Percentiles rank a stretch among this genome's conserved stretches.
phyloP scores from a whole-genome alignment of 2,329 filamentous ascomycete genomes.

The Fusarium domesticum region DNA sequence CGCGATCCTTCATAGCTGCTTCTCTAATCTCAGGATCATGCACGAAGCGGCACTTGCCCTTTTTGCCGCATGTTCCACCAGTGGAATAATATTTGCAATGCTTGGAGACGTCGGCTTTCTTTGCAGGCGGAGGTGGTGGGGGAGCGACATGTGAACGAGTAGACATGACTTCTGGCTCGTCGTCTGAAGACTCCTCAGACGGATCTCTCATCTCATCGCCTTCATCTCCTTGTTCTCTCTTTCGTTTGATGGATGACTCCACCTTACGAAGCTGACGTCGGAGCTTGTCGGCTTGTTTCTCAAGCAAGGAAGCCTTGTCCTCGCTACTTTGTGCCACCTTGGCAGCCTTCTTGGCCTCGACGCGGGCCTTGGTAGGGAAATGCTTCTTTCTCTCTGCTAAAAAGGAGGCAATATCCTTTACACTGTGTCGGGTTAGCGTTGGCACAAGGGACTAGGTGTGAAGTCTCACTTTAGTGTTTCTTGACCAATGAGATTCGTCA shows the following conservation, averaged over 20 bases:
- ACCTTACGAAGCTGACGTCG: slow-evolving; percentile 65
- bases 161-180: slow-evolving; percentile 58
- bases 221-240: slow-evolving; percentile 65
- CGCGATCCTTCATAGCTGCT: slow-evolving; percentile 61
- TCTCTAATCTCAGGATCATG: slow-evolving; percentile 63
- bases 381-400: slow-evolving; percentile 75
- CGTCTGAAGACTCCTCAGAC: slow-evolving; percentile 52
- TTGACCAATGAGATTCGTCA: slow-evolving; percentile 52
- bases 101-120: slow-evolving; percentile 59
- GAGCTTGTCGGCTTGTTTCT: slow-evolving; percentile 60
- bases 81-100: slow-evolving; percentile 72
- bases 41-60: slow-evolving; percentile 72
- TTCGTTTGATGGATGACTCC: slow-evolving; percentile 66
- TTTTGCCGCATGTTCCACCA: slow-evolving; percentile 66
- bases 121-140: slow-evolving; percentile 44
- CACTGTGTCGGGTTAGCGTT: slow-evolving; percentile 36
- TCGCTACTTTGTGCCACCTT: slow-evolving; percentile 46
- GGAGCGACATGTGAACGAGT: slow-evolving; percentile 40
- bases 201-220: slow-evolving; percentile 62
- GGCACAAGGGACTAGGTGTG: neutral
- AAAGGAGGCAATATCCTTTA: slow-evolving; percentile 74
- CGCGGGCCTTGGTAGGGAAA: slow-evolving; percentile 74
- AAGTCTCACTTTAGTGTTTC: slow-evolving; percentile 54
- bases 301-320: slow-evolving; percentile 60
- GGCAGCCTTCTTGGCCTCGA: slow-evolving; percentile 59